Evolutionary conservation across 1,284 basidiomycete species (phyloP).

Genomic region (Puccinia polysora): DNA sequence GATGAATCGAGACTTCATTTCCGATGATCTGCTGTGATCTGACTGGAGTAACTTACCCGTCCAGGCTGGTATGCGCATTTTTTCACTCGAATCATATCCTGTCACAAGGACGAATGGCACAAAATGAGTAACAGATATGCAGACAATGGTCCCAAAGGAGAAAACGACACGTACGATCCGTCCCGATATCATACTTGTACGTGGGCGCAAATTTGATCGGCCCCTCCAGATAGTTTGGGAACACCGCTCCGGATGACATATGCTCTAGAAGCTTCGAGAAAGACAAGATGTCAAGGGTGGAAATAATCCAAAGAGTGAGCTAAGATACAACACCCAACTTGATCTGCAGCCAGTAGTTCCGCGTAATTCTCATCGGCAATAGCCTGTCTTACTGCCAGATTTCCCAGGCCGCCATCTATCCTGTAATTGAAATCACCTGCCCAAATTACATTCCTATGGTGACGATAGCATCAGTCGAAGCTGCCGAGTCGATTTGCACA

Average conservation of each 20-base stretch:
- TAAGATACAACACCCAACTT: slow-evolving; percentile 58
- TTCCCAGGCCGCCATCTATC: slow-evolving; percentile 66
- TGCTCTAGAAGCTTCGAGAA: slow-evolving; percentile 62
- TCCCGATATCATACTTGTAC: slow-evolving; percentile 70
- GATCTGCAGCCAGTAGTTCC: slow-evolving; percentile 72
- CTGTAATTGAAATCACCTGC: slow-evolving; percentile 92
- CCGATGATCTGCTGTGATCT: not conserved
- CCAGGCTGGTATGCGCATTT: slow-evolving; percentile 94
- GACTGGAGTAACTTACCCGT: slow-evolving; percentile 62
- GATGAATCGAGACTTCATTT: not conserved
- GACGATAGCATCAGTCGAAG: not conserved
- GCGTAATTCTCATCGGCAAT: slow-evolving; percentile 66
- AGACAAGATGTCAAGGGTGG: not conserved
- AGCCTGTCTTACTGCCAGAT: slow-evolving; percentile 68
- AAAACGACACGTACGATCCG: slow-evolving; percentile 8
- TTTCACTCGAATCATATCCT: slow-evolving; percentile 88
- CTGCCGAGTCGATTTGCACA: too few relatives aligned
- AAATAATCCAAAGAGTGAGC: not conserved
- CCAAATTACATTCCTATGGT: slow-evolving; percentile 76
- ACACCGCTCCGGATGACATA: slow-evolving; percentile 68
- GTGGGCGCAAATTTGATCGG: slow-evolving; percentile 81
- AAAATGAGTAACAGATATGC: not conserved
- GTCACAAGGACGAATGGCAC: slow-evolving; percentile 45
- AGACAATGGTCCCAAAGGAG: not conserved
- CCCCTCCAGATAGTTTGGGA: slow-evolving; percentile 80